These are phyloP conservation scores for Cnidoscolus chayamansa DNA, from an alignment of 441 rosid genomes.

Conservation along the genomic window DNA sequence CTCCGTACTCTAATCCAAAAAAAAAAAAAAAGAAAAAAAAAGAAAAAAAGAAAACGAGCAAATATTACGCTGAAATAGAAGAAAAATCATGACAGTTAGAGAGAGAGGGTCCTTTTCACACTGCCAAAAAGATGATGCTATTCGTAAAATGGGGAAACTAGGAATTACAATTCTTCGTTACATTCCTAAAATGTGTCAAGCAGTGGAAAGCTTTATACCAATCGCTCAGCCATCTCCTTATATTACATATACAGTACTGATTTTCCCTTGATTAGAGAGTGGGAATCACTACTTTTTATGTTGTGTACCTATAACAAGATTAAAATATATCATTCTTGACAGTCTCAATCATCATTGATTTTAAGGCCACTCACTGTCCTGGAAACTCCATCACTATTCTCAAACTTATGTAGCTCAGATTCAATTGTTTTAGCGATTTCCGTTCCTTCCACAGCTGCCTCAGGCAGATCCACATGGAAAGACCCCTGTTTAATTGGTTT, in stretches of 20 bases:
- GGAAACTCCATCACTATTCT: slow-evolving; percentile 42
- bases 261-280: slow-evolving; percentile 9
- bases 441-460: slow-evolving; percentile 50
- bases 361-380: slow-evolving; percentile 31
- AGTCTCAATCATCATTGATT: slow-evolving; percentile 33
- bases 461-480: slow-evolving; percentile 76
- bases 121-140: no score
- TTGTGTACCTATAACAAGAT: slow-evolving; percentile 6
- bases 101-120: no score
- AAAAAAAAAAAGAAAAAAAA: no score
- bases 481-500: slow-evolving; percentile 77
- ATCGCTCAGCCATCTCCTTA: slow-evolving; percentile 18
- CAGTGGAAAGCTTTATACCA: slow-evolving; percentile 22
- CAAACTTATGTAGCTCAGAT: slow-evolving; percentile 67
- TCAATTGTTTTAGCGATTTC: slow-evolving; percentile 71
- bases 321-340: background rate
- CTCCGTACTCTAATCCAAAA: no score
- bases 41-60: no score
- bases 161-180: slow-evolving; percentile 15
- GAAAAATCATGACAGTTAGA: no score
- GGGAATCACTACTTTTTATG: slow-evolving; percentile 19
- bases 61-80: no score
- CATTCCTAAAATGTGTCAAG: slow-evolving; percentile 24
- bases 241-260: slow-evolving; percentile 12
- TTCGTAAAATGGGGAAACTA: slow-evolving; percentile 7